Evolutionary conservation across 768 basidiomycete genomes (phyloP).

Genomic region (Trametes sanguinea): DNA sequence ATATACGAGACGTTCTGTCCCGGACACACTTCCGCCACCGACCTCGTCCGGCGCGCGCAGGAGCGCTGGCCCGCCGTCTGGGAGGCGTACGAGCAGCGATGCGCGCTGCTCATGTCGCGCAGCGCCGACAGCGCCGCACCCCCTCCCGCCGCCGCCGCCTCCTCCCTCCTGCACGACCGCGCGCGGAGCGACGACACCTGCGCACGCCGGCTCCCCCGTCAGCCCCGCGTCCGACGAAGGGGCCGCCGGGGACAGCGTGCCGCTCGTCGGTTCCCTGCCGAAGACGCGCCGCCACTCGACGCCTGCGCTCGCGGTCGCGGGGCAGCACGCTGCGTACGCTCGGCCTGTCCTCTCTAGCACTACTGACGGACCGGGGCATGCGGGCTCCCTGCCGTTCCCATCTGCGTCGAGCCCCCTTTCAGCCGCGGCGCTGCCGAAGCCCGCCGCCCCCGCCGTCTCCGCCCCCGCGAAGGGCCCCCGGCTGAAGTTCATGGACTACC

Average conservation of each 20-base stretch:
- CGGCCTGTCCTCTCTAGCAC: not conserved
- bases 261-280: not conserved
- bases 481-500: slow-evolving; percentile 77
- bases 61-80: slow-evolving; percentile 71
- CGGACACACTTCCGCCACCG: slow-evolving; percentile 79
- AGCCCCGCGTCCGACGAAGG: slow-evolving; percentile 10
- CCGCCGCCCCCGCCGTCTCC: not conserved
- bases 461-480: slow-evolving; percentile 32
- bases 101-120: slow-evolving; percentile 51
- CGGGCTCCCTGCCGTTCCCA: slow-evolving; percentile 10
- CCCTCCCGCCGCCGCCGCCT: not conserved
- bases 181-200: slow-evolving; percentile 5
- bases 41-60: slow-evolving; percentile 67
- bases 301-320: slow-evolving; percentile 11
- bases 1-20: slow-evolving; percentile 88
- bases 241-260: not conserved
- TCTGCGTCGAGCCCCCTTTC: not conserved
- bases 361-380: not conserved
- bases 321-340: not conserved
- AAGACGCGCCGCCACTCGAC: slow-evolving; percentile 28
- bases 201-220: not conserved
- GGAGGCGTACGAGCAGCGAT: slow-evolving; percentile 82
- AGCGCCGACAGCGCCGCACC: slow-evolving; percentile 9
- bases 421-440: slow-evolving; percentile 1
- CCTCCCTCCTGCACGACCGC: not conserved